phyloP scores from a whole-genome alignment of 139 green algal species.

The Tetradesmus lagerheimii region DNA sequence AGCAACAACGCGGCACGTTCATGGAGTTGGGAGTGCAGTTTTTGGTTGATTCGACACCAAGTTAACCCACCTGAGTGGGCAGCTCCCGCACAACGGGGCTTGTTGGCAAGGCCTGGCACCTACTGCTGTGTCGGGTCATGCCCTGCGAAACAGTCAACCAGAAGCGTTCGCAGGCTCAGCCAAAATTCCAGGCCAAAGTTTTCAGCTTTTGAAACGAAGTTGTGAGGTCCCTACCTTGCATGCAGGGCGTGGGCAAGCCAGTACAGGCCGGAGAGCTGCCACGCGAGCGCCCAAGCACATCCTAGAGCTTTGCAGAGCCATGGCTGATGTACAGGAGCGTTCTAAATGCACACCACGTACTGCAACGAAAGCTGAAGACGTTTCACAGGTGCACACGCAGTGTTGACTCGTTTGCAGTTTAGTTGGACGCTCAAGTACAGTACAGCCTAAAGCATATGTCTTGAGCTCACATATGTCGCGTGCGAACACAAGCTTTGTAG shows the following conservation, averaged over 20 bases:
- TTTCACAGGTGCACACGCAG: neutral
- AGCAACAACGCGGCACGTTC: neutral
- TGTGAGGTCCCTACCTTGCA: neutral
- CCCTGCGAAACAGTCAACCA: constrained; percentile 1
- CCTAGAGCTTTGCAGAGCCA: neutral
- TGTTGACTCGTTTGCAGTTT: constrained; percentile 1
- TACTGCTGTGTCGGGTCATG: neutral
- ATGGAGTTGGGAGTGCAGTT: neutral
- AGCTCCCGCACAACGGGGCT: constrained; percentile 37
- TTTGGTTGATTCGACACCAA: too few species aligned
- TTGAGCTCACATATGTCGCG: neutral
- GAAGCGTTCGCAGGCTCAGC: neutral
- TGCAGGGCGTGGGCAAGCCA: neutral
- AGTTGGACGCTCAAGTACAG: neutral
- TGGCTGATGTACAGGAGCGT: neutral
- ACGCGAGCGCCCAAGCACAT: neutral
- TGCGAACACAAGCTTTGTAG: neutral
- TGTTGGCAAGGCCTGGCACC: constrained; percentile 13
- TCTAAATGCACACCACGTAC: neutral
- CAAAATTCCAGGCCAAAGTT: neutral
- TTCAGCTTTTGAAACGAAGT: neutral
- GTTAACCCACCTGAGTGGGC: neutral
- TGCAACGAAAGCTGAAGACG: neutral
- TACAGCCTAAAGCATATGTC: neutral
- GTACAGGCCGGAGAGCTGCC: neutral